Base-by-base conservation (phyloP, 2,329 filamentous ascomycete genomes). In the Hypoxylon sp. region DNA sequence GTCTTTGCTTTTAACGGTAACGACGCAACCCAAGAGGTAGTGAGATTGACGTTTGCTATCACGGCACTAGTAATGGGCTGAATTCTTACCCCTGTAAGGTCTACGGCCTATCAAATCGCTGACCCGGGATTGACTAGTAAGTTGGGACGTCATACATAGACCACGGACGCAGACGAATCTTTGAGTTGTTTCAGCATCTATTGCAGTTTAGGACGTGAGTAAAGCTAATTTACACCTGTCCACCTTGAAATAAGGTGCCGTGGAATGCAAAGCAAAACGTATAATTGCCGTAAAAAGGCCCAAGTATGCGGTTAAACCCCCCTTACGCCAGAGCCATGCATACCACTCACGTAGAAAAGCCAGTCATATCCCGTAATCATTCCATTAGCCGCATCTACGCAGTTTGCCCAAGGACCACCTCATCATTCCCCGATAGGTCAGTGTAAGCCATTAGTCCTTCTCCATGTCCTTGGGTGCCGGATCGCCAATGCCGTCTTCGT, bases 401-500 rank as follows among this genome's bases (percentile, higher is more conserved):
- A 22, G 37, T 39, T 17, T 19, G 33, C 13, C 33, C 26, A 46
- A 59, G 9, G 13, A 19, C n/a, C 55, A 24, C 33, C 33, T 47
- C 46, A 39, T 50, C 14, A 57, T 4, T 11, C 35, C 48, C 24
- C 19, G n/a, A 48, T 26, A 31, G 31, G 22, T 44, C 8, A 46
- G 46, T 11, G 42, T 17, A 19, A 57, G 35, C 37, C 11, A 50
- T 65, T 71, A 77, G n/a, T 77, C 74, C 82, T 97, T 97, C 78
- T 98, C 95, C 79, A 95, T 81, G 76, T 99, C 96, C 85, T 99
- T 99, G 50, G 96, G 95, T 65, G 91, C 93, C 48, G 96, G 96
- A 79, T 99, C 96, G 29, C 94, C 94, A 77, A 99, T 99, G 47
- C 96, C 96, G 79, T 98, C 94, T 81, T 98, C 97, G 63, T 93